phyloP scores from a whole-genome alignment of 2,329 filamentous ascomycete species.

The Aspergillus flavus region DNA sequence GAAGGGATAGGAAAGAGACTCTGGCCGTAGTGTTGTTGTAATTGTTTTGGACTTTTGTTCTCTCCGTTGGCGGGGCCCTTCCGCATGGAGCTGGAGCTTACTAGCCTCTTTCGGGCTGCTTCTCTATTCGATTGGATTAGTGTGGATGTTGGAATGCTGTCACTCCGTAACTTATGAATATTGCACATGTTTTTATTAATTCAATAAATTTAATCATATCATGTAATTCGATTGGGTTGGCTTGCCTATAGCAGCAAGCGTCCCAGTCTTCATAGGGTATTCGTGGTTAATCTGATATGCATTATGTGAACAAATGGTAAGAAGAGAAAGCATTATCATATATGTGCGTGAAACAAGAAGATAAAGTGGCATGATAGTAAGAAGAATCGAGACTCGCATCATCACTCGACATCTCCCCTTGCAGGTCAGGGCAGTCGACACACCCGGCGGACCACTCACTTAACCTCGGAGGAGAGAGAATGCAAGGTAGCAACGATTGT shows the following conservation, averaged over 20 bases:
- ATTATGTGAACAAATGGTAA: neutral
- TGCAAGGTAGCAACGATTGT: neutral
- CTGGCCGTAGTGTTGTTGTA: neutral
- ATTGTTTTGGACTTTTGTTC: conserved; percentile 3
- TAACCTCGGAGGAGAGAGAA: neutral
- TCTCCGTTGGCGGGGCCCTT: conserved; percentile 9
- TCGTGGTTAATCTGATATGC: neutral
- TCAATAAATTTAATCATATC: neutral
- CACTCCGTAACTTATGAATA: neutral
- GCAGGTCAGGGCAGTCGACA: neutral
- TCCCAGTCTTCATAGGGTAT: neutral
- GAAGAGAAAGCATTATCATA: neutral
- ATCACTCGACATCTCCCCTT: neutral
- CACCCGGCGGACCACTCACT: neutral
- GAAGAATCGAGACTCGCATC: neutral
- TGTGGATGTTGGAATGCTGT: neutral
- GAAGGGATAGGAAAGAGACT: neutral
- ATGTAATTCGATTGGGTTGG: neutral
- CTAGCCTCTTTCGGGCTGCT: neutral
- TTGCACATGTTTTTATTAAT: neutral
- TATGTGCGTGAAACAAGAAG: neutral
- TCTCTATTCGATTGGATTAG: neutral
- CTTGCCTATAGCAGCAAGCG: neutral
- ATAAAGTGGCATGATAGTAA: neutral
- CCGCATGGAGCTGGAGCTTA: neutral